Evolutionary conservation across 371 early-diverging fungal genomes (phyloP), one percentile per base, ranked within the genome.

Genomic region (Rhizoclosmatium hyalinum): DNA sequence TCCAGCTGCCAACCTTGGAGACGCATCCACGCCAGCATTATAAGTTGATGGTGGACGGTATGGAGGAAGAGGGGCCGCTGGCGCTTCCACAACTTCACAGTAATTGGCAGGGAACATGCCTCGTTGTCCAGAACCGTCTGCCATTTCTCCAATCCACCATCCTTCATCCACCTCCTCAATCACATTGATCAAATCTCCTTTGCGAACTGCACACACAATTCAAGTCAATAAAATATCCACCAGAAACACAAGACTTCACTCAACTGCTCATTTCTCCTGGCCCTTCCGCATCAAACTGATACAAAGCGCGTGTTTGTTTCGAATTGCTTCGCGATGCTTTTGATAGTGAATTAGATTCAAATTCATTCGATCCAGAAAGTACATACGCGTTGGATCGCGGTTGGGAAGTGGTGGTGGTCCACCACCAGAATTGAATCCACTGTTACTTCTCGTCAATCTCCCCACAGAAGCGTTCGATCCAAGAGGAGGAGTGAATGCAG

Each of bases 91-190:
- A 8, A 61, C 63, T 58, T 63, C 56, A 41, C 68, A 68, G 56
- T 87, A 87, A 69, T 83, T 85, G 50, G 72, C 74, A 4, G 88
- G 88, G 67, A 88, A 88, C 80, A 88, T 84, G n/a, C 88, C 88
- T 2, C 24, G 60, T 2, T 76, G 62, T 10, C 82, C 80, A 50
- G 77, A 65, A 8, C 78, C 83, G 65, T 79, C 82, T 3, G 70
- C 54, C 17, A 80, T 66, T 65, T 83, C 82, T 24, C 88, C 88
- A 54, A 80, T 80, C 88, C 88, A 88, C 88, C 88, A 88, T 1
- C 88, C 88, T 39, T 81, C 82, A 67, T 88, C 86, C 39, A 85
- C 82, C 64, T 86, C 87, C 42, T 75, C 76, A 2, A 76, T 75
- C 2, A 86, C 79, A 65, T 75, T 79, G 71, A 87, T 78, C 32